These are phyloP conservation scores for Boechera divaricarpa DNA, from an alignment of 345 rosid species.

Conservation along the genomic window DNA sequence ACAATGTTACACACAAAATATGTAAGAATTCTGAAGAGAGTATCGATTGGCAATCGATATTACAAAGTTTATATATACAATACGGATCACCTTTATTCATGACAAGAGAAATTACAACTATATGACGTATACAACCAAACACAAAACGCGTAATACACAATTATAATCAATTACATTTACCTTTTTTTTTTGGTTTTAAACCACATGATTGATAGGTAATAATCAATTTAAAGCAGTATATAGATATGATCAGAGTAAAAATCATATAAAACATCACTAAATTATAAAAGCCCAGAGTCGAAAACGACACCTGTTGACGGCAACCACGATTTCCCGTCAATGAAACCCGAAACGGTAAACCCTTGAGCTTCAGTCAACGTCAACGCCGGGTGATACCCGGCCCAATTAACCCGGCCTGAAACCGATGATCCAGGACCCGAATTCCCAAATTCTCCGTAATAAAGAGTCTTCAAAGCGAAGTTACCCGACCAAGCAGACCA, in stretches of 20 bases:
- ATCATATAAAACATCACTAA: neutral
- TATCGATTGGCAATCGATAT: neutral
- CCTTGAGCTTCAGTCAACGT: slow-evolving; percentile 44
- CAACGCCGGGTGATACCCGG: slow-evolving; percentile 49
- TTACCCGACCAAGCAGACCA: slow-evolving; percentile 53
- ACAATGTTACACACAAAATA: too few species aligned
- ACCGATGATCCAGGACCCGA: slow-evolving; percentile 59
- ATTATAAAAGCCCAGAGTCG: slow-evolving; percentile 37
- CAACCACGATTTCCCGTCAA: slow-evolving; percentile 41
- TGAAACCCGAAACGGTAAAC: slow-evolving; percentile 44
- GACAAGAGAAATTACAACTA: slow-evolving; percentile 11
- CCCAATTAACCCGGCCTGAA: slow-evolving; percentile 53
- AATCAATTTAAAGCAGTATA: slow-evolving; percentile 3
- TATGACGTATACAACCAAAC: neutral
- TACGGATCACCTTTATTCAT: slow-evolving; percentile 22
- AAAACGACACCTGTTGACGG: slow-evolving; percentile 46
- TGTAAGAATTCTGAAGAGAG: neutral
- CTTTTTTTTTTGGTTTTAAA: neutral
- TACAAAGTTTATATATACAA: neutral
- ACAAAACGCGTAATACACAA: neutral
- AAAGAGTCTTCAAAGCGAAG: slow-evolving; percentile 46
- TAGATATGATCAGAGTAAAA: neutral
- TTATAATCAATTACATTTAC: slow-evolving; percentile 6
- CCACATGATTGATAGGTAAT: neutral
- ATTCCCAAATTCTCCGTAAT: slow-evolving; percentile 55